phyloP scores from a whole-genome alignment of 768 basidiomycete genomes.

The Kwoniella heveanensis region DNA sequence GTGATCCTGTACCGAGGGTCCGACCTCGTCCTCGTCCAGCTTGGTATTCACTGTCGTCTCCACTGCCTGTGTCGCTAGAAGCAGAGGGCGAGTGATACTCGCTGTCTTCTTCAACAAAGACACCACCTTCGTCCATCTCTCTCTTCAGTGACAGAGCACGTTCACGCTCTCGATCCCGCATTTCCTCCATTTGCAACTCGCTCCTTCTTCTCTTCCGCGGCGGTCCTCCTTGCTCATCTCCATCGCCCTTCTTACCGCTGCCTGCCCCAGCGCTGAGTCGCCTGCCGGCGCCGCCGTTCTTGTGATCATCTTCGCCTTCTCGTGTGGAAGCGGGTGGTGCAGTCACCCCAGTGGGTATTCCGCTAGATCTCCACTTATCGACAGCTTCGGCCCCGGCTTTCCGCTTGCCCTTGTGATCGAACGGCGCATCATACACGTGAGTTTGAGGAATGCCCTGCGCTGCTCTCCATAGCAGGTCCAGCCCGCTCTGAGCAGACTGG shows the following conservation, averaged over 20 bases:
- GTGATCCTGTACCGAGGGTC: too few species aligned
- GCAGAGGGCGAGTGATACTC: slow-evolving; percentile 12
- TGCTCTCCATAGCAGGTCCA: slow-evolving; percentile 44
- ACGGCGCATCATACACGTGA: slow-evolving; percentile 10
- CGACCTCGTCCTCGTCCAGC: neutral
- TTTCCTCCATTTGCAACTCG: slow-evolving; percentile 27
- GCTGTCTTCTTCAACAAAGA: slow-evolving; percentile 8
- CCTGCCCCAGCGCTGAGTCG: neutral
- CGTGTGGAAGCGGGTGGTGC: neutral
- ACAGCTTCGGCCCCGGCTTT: slow-evolving; percentile 50
- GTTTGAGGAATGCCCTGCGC: slow-evolving; percentile 15
- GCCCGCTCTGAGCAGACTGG: slow-evolving; percentile 43
- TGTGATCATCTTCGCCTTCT: too few species aligned
- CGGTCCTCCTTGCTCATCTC: slow-evolving; percentile 14
- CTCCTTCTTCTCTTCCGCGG: slow-evolving; percentile 33
- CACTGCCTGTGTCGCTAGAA: slow-evolving; percentile 16
- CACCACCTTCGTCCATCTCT: slow-evolving; percentile 7
- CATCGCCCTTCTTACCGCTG: neutral
- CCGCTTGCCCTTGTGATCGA: slow-evolving; percentile 44
- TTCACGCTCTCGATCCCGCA: slow-evolving; percentile 20
- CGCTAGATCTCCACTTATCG: slow-evolving; percentile 45
- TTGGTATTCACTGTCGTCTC: slow-evolving; percentile 20
- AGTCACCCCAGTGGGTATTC: slow-evolving; percentile 32
- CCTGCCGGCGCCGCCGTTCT: too few species aligned
- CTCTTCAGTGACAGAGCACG: slow-evolving; percentile 3